Base-by-base conservation (phyloP, 192 early-diverging fungal genomes). In the Coemansia sp. region DNA sequence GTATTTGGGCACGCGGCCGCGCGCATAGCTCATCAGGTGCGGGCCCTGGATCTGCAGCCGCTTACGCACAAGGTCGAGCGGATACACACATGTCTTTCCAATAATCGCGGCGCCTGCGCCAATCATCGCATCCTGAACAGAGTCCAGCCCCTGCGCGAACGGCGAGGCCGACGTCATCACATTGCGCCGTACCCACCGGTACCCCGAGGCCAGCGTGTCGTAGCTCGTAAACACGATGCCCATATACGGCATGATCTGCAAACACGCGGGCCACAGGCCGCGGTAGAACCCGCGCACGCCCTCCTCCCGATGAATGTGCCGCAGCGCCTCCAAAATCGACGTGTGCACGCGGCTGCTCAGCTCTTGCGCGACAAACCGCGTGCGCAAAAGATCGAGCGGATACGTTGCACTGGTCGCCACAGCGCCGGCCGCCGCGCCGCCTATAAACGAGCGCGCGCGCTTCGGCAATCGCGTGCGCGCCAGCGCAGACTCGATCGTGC, bases 191-290 rank as follows among this genome's bases (percentile, higher is more conserved):
- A 62, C 30, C 64, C 67, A 67, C 65, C 58, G 56, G 46, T 82
- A 81, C 51, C 40, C 56, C 2, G 69, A 67, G 14, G 82, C 86
- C 54, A 91, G 67, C 23, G 64, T 58, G 55, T 88, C 85, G 65
- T 93, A 90, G 32, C 82, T 86, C 35, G 86, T 83, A 84, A 98
- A 98, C 65, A 94, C 84, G 11, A 95, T 77, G 14, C 94, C 93
- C 92, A 96, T 96, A 54, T 95, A 95, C 14, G 97, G 97, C 70
- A 93, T 89, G 27, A 98, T 94, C 74, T 95, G 92, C 12, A 91
- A 67, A 23, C 91, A 70, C 3, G 93, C 83, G 6, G 95, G 88
- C 40, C 85, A 73, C 40, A 95, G 65, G 0, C 95, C 95, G 35
- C 88, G 81, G 61, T 96, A 98, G 44, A 95, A 92, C 7, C 95